These are phyloP conservation scores for Sergeia podlipaevii DNA, from an alignment of 208 protist genomes.

Conservation along the genomic window DNA sequence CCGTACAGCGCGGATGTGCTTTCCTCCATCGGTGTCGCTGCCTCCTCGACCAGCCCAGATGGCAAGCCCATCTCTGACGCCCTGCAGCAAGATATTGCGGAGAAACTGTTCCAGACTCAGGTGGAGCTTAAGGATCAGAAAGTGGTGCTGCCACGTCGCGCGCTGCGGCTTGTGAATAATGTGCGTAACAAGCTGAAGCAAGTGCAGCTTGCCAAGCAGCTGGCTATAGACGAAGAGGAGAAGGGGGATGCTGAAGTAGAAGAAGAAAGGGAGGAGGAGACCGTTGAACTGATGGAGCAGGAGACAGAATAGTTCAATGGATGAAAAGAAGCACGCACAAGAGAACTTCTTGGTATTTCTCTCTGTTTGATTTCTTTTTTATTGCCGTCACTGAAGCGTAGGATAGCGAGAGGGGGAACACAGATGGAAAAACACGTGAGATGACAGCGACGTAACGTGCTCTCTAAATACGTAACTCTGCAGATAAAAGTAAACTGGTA, in stretches of 20 bases:
- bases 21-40: conserved; percentile 58
- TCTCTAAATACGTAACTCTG: too few species aligned
- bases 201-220: conserved; percentile 28
- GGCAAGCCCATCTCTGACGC: conserved; percentile 34
- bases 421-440: too few species aligned
- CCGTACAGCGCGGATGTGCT: conserved; percentile 79
- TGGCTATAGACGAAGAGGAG: conserved; percentile 19
- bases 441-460: too few species aligned
- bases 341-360: too few species aligned
- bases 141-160: conserved; percentile 55
- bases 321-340: too few species aligned
- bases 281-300: not conserved
- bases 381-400: too few species aligned
- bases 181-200: conserved; percentile 50
- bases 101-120: conserved; percentile 62
- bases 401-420: too few species aligned
- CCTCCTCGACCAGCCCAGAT: conserved; percentile 15
- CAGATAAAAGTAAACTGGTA: too few species aligned
- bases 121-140: conserved; percentile 12
- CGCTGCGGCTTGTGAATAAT: conserved; percentile 66
- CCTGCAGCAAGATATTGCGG: conserved; percentile 27
- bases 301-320: too few species aligned
- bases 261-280: not conserved
- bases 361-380: too few species aligned
- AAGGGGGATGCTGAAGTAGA: not conserved